Evolutionary conservation across 2,329 filamentous ascomycete species (phyloP), one percentile per base, ranked within the genome.

Genomic region (Akanthomyces uredinophilus): DNA sequence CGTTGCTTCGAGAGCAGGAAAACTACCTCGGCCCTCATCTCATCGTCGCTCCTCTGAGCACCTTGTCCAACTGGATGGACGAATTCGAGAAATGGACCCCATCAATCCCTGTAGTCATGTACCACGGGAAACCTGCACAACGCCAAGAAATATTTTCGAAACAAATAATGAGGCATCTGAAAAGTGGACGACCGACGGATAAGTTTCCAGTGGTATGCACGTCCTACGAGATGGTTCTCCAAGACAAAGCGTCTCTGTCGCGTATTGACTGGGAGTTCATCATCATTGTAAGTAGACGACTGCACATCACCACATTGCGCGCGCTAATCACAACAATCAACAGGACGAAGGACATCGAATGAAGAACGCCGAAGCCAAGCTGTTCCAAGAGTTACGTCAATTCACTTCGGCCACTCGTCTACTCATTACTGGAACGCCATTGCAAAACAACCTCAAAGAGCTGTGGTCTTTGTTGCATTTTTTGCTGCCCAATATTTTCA

Each of bases 261-360:
- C 88, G 89, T 62, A 94, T 96, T 62, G 89, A 92, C 41, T 99
- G 95, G 95, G 92, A 96, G 60, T 97, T 96, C 68, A 97, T 99
- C 70, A 95, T 99, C 67, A 96, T 99, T 64, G 88, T 89, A 75
- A 71, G 84, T 74, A 14, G 8, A 20, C 5, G 3, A 13, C 5
- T 35, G 32, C 54, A 5, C 3, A 14, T 20, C 35, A 10, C 24
- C n/a, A 11, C 13, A 2, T 0, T 8, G 2, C 7, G 0, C 18
- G 1, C 44, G 18, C 61, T 73, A 39, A 71, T 35, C 32, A 35
- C 32, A 70, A 69, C 35, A 39, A 18, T 32, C 0, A 18, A 11
- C 41, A 90, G 87, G 94, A 99, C 68, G 95, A 99, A 76, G 95
- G 95, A 0, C 95, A 99, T 72, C 89, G 95, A 1, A 87, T 99